Conservation (phyloP, 2,329 filamentous ascomycete species). For the Akanthomyces muscarius region DNA sequence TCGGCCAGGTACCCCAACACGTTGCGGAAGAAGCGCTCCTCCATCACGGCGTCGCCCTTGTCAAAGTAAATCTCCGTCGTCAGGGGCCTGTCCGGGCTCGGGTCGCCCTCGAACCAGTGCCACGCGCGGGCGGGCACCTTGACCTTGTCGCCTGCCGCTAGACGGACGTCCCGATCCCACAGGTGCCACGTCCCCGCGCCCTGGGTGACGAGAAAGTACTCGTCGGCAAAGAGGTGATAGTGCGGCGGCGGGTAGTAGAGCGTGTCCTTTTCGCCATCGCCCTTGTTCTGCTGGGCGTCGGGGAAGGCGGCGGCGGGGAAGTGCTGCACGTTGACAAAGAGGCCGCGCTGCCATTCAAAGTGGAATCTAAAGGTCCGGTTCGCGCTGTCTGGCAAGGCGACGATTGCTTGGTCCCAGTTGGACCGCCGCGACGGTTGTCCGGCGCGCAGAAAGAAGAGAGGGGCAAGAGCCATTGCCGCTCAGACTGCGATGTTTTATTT, state of each 20-base stretch:
- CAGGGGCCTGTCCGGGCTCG: slow-evolving; percentile 15
- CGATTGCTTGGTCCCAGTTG: slow-evolving; percentile 3
- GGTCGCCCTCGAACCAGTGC: slow-evolving; percentile 21
- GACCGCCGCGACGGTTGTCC: background rate
- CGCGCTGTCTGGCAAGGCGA: background rate
- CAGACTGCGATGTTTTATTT: too few species aligned
- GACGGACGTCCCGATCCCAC: slow-evolving; percentile 15
- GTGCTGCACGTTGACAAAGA: slow-evolving; percentile 8
- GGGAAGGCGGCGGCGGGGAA: background rate
- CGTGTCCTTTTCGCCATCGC: background rate
- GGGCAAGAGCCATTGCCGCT: slow-evolving; percentile 1
- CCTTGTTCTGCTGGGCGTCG: too few species aligned
- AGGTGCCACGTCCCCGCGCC: slow-evolving; percentile 21
- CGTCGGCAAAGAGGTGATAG: slow-evolving; percentile 23
- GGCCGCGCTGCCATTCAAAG: background rate
- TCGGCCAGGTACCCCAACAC: slow-evolving; percentile 23
- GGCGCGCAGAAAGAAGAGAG: slow-evolving; percentile 12
- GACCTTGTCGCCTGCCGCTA: slow-evolving; percentile 11
- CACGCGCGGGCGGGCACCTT: slow-evolving; percentile 15
- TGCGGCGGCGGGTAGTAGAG: slow-evolving; percentile 22
- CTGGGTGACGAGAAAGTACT: slow-evolving; percentile 21
- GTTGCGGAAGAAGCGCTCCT: slow-evolving; percentile 25
- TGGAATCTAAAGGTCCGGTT: slow-evolving; percentile 1
- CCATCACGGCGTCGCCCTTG: slow-evolving; percentile 19
- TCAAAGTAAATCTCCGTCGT: slow-evolving; percentile 16